Evolutionary conservation across 768 basidiomycete species (phyloP).

Genomic region (Cubamyces sp.): DNA sequence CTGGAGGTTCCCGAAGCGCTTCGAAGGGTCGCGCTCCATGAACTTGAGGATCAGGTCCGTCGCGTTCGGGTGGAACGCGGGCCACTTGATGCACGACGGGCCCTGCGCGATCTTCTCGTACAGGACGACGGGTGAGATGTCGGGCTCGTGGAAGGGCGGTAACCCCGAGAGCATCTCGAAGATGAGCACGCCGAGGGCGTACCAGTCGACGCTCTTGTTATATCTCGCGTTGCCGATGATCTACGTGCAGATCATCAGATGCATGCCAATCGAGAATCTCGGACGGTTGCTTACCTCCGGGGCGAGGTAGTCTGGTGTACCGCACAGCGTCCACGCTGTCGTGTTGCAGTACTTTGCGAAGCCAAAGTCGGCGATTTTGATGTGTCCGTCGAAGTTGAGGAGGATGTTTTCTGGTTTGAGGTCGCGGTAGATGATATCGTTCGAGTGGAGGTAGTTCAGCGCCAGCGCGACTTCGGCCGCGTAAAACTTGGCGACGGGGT

Average conservation of each 20-base stretch:
- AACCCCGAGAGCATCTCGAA: conserved; percentile 98
- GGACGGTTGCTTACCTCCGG: conserved; percentile 66
- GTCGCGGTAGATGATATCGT: conserved; percentile 95
- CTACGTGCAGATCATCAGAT: conserved; percentile 39
- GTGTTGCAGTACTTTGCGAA: conserved; percentile 90
- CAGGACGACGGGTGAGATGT: conserved; percentile 80
- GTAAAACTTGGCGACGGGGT: conserved; percentile 98
- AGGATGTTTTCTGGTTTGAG: conserved; percentile 98
- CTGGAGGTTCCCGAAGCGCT: conserved; percentile 87
- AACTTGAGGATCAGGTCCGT: conserved; percentile 89
- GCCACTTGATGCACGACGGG: conserved; percentile 77
- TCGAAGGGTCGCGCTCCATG: conserved; percentile 86
- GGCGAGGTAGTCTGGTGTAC: conserved; percentile 95
- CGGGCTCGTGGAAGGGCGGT: conserved; percentile 91
- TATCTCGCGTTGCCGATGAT: conserved; percentile 84
- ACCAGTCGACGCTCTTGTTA: conserved; percentile 98
- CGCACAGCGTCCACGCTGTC: conserved; percentile 94
- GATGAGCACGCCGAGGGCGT: conserved; percentile 94
- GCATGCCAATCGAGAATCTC: neutral
- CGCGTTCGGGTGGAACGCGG: conserved; percentile 75
- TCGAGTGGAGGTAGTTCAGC: conserved; percentile 83
- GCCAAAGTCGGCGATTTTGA: conserved; percentile 96
- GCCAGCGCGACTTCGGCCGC: conserved; percentile 94
- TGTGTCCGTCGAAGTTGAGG: conserved; percentile 91
- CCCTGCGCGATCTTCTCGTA: conserved; percentile 92